A percentile compares a stretch with the other conserved stretches of the same genome.
These are phyloP conservation scores for Ogataea wickerhamii DNA, from an alignment of 805 yeast genomes.

Conservation along the genomic window DNA sequence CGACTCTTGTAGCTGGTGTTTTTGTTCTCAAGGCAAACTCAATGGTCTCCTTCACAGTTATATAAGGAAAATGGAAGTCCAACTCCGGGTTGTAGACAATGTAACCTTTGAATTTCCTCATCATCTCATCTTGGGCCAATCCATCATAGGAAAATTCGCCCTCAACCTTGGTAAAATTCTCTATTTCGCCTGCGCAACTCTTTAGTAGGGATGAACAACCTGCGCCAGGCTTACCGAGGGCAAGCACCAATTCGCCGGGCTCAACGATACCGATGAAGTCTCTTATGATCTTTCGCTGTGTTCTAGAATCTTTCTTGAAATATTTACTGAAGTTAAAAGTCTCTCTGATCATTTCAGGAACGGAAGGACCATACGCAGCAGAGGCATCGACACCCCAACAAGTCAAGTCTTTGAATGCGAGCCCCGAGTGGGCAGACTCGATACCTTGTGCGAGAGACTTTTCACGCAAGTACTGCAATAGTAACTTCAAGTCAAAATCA, in stretches of 20 bases:
- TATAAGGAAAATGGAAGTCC: conserved; percentile 73
- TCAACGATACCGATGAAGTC: conserved; percentile 39
- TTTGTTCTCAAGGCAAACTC: conserved; percentile 66
- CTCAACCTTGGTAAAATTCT: conserved; percentile 41
- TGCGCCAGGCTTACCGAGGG: conserved; percentile 73
- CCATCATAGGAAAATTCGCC: conserved; percentile 65
- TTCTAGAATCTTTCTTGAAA: conserved; percentile 31
- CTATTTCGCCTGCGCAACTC: conserved; percentile 53
- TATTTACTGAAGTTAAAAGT: conserved; percentile 27
- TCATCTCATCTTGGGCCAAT: conserved; percentile 55
- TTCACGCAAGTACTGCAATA: conserved; percentile 38
- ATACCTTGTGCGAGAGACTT: conserved; percentile 43
- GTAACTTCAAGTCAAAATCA: conserved; percentile 43
- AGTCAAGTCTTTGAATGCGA: conserved; percentile 41
- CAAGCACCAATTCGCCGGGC: conserved; percentile 69
- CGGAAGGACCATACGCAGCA: conserved; percentile 48
- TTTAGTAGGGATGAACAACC: conserved; percentile 73
- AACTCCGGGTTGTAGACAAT: conserved; percentile 57
- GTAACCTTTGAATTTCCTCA: conserved; percentile 51
- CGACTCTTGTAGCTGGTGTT: conserved; percentile 52
- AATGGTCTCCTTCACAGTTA: conserved; percentile 71
- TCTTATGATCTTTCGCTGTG: conserved; percentile 37
- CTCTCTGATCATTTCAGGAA: conserved; percentile 40
- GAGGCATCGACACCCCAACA: conserved; percentile 51
- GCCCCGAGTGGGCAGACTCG: conserved; percentile 49